Base-by-base conservation (phyloP, 768 basidiomycete species). In the Boletus reticuloceps region DNA sequence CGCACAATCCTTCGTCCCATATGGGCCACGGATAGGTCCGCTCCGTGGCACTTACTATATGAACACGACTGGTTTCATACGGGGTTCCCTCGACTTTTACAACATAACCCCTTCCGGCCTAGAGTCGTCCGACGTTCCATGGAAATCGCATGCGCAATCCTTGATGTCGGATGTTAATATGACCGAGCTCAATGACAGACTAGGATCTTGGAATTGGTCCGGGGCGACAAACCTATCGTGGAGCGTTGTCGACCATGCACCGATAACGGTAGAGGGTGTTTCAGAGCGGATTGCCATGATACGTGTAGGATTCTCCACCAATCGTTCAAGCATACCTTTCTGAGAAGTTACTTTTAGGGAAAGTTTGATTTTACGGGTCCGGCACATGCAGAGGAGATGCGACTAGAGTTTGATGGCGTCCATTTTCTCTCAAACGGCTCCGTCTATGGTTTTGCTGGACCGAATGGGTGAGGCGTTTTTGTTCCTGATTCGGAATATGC, bases 51-150 rank as follows among this genome's bases (percentile, higher is more conserved):
- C 89, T 1, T 92, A 90, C 65, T 89, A 85, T 60, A 69, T 75
- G 5, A 94, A 94, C 65, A 77, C 88, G 42, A 91, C 91, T 16
- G 91, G 91, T 8, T 91, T 89, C 66, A 78, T 89, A 54, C 84
- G 84, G 51, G 89, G 88, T 4, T 73, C 81, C 42, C 69, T 82
- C 14, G 72, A 74, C 38, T 82, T 82, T 62, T 76, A 83, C 64
- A 93, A 92, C 64, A 81, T 91, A 41, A 81, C 88, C 3, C 72
- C 75, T 19, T 63, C 76, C 9, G 70, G 73, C 37, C 68, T 83
- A 20, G 65, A 73, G 25, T 69, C 76, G 11, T 49, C 60, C 45
- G 49, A 60, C 25, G 56, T 73, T 25, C 64, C 76, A 7, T 89
- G 86, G 88, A 76, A 70, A 31, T 58, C 76, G 14, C 58, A 78